Evolutionary conservation across 208 protist species (phyloP).

Genomic region (Trypanosoma rangeli): DNA sequence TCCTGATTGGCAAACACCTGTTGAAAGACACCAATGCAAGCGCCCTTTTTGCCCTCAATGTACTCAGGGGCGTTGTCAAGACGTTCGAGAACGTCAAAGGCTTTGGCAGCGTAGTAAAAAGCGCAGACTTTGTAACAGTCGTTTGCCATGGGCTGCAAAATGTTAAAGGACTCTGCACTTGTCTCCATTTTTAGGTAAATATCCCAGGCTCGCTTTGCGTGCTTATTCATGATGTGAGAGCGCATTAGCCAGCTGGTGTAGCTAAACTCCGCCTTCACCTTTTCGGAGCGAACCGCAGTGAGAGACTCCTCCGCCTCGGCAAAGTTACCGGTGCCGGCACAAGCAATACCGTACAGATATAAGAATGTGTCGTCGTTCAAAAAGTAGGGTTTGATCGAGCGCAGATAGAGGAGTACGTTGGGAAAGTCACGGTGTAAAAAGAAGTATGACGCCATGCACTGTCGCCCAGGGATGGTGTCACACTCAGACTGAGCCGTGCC

Average conservation of each 20-base stretch:
- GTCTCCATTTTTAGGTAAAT: constrained; percentile 97
- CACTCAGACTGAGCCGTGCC: constrained; percentile 93
- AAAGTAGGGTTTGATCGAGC: constrained; percentile 96
- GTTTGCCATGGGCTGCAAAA: constrained; percentile 97
- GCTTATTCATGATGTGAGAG: constrained; percentile 94
- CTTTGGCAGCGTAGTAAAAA: constrained; percentile 97
- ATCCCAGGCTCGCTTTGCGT: constrained; percentile 95
- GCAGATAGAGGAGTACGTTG: constrained; percentile 96
- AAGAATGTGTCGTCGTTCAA: constrained; percentile 94
- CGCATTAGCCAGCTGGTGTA: constrained; percentile 94
- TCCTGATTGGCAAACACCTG: constrained; percentile 93
- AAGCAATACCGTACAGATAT: constrained; percentile 92
- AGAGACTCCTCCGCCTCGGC: constrained; percentile 90
- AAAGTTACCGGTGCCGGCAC: constrained; percentile 82
- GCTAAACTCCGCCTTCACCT: constrained; percentile 91
- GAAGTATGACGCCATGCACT: constrained; percentile 97
- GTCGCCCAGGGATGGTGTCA: constrained; percentile 96
- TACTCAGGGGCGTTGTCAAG: constrained; percentile 95
- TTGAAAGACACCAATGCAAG: constrained; percentile 96
- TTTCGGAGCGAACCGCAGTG: constrained; percentile 85
- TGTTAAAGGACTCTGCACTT: constrained; percentile 88
- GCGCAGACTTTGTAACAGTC: constrained; percentile 95
- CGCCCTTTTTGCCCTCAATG: constrained; percentile 96
- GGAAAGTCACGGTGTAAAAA: constrained; percentile 95
- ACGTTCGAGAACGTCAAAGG: constrained; percentile 97